Evolutionary conservation across 805 yeast genomes (phyloP), one percentile per base, ranked within the genome.

Genomic region (Cyberlindnera samutprakarnensis): DNA sequence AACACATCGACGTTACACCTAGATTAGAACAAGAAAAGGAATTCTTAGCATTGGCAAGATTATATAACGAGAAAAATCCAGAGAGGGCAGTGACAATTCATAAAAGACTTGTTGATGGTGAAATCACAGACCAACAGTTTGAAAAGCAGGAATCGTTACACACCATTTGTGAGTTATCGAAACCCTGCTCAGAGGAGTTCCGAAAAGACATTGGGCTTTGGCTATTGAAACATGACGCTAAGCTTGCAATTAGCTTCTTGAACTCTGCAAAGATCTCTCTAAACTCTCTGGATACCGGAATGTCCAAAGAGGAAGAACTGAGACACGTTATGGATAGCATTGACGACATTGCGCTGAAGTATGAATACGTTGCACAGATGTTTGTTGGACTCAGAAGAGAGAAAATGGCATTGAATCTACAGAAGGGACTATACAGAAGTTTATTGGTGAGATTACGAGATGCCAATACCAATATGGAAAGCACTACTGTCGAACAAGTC

Each of bases 361-460:
- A 37, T 15, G 43, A 43, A 23, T 45, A 40, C 19, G 16, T 43
- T 26, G 39, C 41, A 15, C 44, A 43, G 27, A 32, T 45, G 11
- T 36, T 45, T 26, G 47, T 45, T 5, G 40, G 39, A n/a, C 25
- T 45, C 30, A 41, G 44, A 5, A 41, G 36, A 16, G 46, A 45
- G 24, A 45, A 40, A 25, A 33, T 37, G 40, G 30, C 23, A 19
- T 28, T 30, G 14, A 30, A 18, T 12, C 23, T 45, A 27, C 27
- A 32, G 14, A 45, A 43, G 23, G 43, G 42, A 12, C 17, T 45
- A 5, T 33, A 39, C 26, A 45, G 38, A 31, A 38, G 37, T 21
- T 15, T 39, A 28, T 18, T 42, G 27, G 39, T 31, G 24, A 28
- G 30, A 15, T 14, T 28, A 14, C 25, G 18, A 21, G 24, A 28